Evolutionary conservation across 305 asterid species (phyloP).

Genomic region (Solanum hybrid): DNA sequence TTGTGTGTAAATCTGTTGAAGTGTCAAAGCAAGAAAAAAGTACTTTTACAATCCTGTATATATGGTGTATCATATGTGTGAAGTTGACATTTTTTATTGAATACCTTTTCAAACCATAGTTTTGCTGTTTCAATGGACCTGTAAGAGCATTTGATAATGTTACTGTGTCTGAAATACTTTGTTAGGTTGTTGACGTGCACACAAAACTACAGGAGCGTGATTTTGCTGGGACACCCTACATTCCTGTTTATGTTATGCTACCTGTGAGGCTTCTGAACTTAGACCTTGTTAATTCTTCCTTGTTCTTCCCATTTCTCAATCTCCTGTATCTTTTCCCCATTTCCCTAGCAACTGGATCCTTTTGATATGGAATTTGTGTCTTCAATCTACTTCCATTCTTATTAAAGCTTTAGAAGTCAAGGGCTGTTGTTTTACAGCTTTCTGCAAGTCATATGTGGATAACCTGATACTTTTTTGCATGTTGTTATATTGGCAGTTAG

Average conservation of each 20-base stretch:
- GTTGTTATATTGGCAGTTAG: constrained; percentile 51
- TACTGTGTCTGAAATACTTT: constrained; percentile 8
- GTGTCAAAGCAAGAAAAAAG: not conserved
- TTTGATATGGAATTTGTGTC: not conserved
- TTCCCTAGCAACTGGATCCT: not conserved
- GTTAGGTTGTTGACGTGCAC: constrained; percentile 59
- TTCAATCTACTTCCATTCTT: not conserved
- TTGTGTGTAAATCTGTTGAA: not conserved
- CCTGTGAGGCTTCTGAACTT: constrained; percentile 55
- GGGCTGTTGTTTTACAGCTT: not conserved
- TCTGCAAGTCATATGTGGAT: constrained; percentile 9
- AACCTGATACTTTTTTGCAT: constrained; percentile 11
- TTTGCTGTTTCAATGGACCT: not conserved
- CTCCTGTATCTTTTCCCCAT: not conserved
- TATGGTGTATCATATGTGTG: not conserved
- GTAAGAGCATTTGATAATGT: not conserved
- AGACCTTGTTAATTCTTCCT: not conserved
- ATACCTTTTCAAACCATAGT: not conserved
- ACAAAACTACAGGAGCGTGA: constrained; percentile 57
- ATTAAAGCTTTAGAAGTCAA: not conserved
- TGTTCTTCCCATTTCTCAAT: not conserved
- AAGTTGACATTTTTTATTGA: not conserved
- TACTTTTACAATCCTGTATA: not conserved
- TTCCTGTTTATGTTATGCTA: constrained; percentile 78
- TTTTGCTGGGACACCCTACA: constrained; percentile 69